Percentiles rank a stretch among this genome's conserved stretches.
These are phyloP conservation scores for Hanseniaspora taiwanica DNA, from an alignment of 805 yeast species.

Conservation along the genomic window DNA sequence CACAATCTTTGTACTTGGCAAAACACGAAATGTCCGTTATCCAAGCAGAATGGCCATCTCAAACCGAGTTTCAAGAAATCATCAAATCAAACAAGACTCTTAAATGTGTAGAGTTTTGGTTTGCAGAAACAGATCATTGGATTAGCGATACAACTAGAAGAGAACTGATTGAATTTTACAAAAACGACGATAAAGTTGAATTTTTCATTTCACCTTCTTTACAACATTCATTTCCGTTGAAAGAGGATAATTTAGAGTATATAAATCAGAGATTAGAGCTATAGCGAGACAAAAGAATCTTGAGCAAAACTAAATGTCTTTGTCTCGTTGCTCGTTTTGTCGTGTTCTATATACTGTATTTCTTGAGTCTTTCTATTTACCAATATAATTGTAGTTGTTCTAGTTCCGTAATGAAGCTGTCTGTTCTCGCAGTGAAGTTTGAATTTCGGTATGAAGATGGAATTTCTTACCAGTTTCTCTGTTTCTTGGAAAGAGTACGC, in stretches of 20 bases:
- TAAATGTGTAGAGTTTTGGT: not conserved
- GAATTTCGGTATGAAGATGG: slow-evolving; percentile 4
- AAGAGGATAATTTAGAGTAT: not conserved
- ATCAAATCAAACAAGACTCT: not conserved
- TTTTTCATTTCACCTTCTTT: not conserved
- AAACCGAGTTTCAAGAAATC: not conserved
- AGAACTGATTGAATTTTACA: not conserved
- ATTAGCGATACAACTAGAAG: not conserved
- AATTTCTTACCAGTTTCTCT: slow-evolving; percentile 1
- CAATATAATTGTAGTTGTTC: slow-evolving; percentile 6
- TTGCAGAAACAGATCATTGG: not conserved
- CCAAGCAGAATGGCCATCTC: not conserved
- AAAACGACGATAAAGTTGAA: not conserved
- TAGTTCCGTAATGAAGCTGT: slow-evolving; percentile 3
- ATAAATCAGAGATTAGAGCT: not conserved
- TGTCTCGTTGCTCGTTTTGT: not conserved
- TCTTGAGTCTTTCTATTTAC: not conserved
- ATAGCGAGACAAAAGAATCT: no score
- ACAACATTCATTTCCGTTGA: not conserved
- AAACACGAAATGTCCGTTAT: not conserved
- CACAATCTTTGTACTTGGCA: not conserved
- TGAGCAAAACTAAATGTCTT: not conserved
- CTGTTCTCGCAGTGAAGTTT: not conserved
- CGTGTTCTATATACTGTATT: not conserved
- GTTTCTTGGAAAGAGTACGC: slow-evolving; percentile 1